phyloP scores from a whole-genome alignment of 1,139 yeast genomes.

The Lodderomyces theae region DNA sequence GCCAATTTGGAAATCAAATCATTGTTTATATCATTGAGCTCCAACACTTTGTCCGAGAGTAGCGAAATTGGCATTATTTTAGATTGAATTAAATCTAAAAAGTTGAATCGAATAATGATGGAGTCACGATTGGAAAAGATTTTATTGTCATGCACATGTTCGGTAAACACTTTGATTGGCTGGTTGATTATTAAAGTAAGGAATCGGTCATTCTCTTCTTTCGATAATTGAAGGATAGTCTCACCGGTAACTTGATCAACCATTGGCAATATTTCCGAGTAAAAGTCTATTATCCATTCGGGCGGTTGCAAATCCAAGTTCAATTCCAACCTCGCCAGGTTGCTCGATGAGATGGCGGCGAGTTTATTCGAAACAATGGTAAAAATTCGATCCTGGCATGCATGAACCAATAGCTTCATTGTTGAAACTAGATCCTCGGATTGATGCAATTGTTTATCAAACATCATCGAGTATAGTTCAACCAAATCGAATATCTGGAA shows the following conservation, averaged over 20 bases:
- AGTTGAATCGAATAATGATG: slow-evolving; percentile 52
- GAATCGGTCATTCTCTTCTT: slow-evolving; percentile 31
- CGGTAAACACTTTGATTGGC: slow-evolving; percentile 46
- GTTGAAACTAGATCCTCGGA: slow-evolving; percentile 21
- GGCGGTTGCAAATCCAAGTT: slow-evolving; percentile 61
- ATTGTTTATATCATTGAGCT: slow-evolving; percentile 35
- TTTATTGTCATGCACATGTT: slow-evolving; percentile 30
- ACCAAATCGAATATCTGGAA: slow-evolving; percentile 62
- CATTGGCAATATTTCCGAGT: slow-evolving; percentile 48
- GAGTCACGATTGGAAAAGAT: slow-evolving; percentile 31
- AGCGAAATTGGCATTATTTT: slow-evolving; percentile 49
- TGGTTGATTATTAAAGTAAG: slow-evolving; percentile 40
- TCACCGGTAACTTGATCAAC: slow-evolving; percentile 43
- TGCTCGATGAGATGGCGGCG: slow-evolving; percentile 38
- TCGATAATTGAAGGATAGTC: slow-evolving; percentile 38
- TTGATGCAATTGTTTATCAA: slow-evolving; percentile 43
- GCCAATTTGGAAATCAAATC: slow-evolving; percentile 34
- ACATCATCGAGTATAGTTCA: slow-evolving; percentile 69
- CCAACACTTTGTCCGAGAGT: slow-evolving; percentile 38
- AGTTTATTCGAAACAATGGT: slow-evolving; percentile 40
- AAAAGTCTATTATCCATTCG: slow-evolving; percentile 66
- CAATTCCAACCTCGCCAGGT: slow-evolving; percentile 41
- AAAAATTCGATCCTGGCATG: slow-evolving; percentile 41
- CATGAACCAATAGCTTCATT: slow-evolving; percentile 24
- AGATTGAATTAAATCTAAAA: slow-evolving; percentile 56